phyloP scores from a whole-genome alignment of 2,329 filamentous ascomycete genomes.

The Verruconis gallopava region DNA sequence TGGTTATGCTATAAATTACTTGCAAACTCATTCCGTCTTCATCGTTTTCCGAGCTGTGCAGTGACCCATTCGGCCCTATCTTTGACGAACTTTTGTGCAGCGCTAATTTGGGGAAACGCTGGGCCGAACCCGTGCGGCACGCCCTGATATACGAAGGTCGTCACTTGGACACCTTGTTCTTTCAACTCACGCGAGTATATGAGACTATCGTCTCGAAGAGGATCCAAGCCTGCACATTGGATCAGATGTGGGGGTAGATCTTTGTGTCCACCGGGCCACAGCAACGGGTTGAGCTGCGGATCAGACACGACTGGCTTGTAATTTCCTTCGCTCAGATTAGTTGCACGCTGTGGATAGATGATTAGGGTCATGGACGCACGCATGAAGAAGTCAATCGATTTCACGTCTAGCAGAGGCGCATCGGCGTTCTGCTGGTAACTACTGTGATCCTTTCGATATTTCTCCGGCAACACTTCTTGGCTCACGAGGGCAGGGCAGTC shows the following conservation, averaged over 20 bases:
- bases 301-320: neutral
- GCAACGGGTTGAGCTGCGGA: neutral
- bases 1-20: too few species aligned
- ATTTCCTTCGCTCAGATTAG: neutral
- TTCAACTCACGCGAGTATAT: constrained; percentile 10
- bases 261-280: constrained; percentile 2
- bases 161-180: constrained; percentile 11
- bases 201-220: constrained; percentile 11
- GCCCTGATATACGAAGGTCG: constrained; percentile 10
- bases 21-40: too few species aligned
- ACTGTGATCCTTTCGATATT: constrained; percentile 21
- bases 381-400: constrained; percentile 13
- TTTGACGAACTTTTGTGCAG: neutral
- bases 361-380: too few species aligned
- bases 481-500: constrained; percentile 15
- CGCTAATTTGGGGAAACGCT: neutral
- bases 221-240: constrained; percentile 11
- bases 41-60: too few species aligned
- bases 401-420: constrained; percentile 22
- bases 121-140: constrained; percentile 11
- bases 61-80: neutral
- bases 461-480: constrained; percentile 19
- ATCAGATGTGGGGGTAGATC: constrained; percentile 10
- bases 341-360: neutral
- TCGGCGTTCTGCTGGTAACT: constrained; percentile 28